phyloP scores from a whole-genome alignment of 2,329 filamentous ascomycete species.

The Fonsecaea pugnacius region DNA sequence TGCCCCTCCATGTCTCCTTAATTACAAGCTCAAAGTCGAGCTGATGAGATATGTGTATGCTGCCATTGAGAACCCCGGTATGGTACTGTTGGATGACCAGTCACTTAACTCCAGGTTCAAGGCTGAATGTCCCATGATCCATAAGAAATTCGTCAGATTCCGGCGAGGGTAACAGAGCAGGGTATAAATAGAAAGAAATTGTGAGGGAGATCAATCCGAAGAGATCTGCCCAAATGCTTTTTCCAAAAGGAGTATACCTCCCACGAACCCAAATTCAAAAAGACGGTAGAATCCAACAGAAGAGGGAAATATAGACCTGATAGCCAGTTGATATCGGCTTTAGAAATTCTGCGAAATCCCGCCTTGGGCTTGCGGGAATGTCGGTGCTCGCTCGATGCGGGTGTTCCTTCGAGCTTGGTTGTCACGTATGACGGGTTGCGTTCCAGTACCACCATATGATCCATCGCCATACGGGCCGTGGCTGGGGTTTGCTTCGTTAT shows the following conservation, averaged over 20 bases:
- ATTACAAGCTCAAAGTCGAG: not conserved
- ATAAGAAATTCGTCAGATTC: conserved; percentile 13
- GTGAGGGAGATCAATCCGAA: conserved; percentile 1
- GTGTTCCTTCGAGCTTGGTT: conserved; percentile 92
- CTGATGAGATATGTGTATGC: not conserved
- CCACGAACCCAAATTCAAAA: not conserved
- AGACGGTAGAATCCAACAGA: not conserved
- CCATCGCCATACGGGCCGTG: conserved; percentile 61
- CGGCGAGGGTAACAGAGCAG: conserved; percentile 2
- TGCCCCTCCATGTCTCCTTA: not conserved
- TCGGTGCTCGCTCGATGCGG: conserved; percentile 85
- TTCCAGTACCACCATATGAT: conserved; percentile 54
- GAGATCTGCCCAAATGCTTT: conserved; percentile 14
- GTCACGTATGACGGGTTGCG: conserved; percentile 85
- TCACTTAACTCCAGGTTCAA: not conserved
- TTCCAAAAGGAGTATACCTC: conserved; percentile 1
- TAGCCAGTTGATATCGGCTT: conserved; percentile 36
- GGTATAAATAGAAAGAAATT: conserved; percentile 13
- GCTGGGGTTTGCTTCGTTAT: conserved; percentile 50
- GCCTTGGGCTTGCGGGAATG: conserved; percentile 79
- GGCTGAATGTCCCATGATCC: conserved; percentile 3
- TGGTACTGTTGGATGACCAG: not conserved
- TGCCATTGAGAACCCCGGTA: not conserved
- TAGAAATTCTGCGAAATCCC: conserved; percentile 98
- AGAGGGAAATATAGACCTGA: not conserved